Evolutionary conservation across 2,329 filamentous ascomycete genomes (phyloP), one percentile per base, ranked within the genome.

Genomic region (Ophiobolus disseminans): DNA sequence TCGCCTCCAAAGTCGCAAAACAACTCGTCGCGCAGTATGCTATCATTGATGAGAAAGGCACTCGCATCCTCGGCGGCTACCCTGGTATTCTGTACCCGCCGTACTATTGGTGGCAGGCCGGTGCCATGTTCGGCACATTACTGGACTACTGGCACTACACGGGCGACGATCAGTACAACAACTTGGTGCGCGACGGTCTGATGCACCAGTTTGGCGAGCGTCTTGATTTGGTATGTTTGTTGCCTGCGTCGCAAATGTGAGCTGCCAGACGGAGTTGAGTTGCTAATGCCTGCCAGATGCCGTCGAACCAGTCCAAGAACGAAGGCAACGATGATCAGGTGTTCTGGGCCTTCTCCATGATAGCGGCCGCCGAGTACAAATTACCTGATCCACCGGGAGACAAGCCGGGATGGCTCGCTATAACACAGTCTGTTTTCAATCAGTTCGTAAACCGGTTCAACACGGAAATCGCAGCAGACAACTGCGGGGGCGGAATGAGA

Each of bases 131-230:
- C 63, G 82, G 81, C 49, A 79, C 87, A 2, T 76, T 94, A 54
- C 79, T 95, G 43, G 89, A 94, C 63, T 94, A 94, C 70, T 95
- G 89, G 89, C 89, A 86, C 67, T 90, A 90, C 68, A 93, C 89
- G 0, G 86, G 86, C 16, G 89, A 93, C 65, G 75, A 80, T 3
- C 80, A 81, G 25, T 94, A 89, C 75, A 91, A 91, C 67, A 76
- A 85, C 13, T 75, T 89, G 32, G 82, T 84, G 13, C 80, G 79
- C 26, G 79, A 89, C 55, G 69, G 67, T 17, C 39, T 72, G 32
- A 58, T 66, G 16, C 59, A 63, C 48, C 68, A 73, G 37, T 63
- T 70, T 32, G 69, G 68, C 37, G 60, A 63, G 19, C 47, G 66
- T n/a, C 42, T 47, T 14, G 59, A 69, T 43, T 47, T 69, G 52